Percentiles rank a stretch among this genome's conserved stretches.
Conservation (phyloP, 495 filamentous ascomycete genomes). For the Cryomyces minteri region DNA sequence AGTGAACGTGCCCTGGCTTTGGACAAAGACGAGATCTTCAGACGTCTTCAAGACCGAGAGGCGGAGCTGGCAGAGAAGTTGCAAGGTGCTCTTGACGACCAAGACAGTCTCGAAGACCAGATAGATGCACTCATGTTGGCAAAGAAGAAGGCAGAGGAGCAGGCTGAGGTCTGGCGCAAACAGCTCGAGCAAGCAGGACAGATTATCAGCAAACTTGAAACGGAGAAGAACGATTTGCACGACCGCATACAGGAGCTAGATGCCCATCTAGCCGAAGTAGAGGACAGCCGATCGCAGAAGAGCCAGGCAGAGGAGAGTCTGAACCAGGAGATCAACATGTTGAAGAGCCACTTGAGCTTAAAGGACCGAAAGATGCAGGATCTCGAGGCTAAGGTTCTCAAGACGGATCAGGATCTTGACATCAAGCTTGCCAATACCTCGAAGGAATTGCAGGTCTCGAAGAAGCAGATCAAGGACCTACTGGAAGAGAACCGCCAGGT, state of each 20-base stretch:
- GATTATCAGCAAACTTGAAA: conserved; percentile 67
- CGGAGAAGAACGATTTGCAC: conserved; percentile 60
- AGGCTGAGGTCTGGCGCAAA: conserved; percentile 55
- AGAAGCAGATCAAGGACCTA: conserved; percentile 54
- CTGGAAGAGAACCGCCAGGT: conserved; percentile 68
- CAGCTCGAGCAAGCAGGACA: conserved; percentile 84
- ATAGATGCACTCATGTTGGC: conserved; percentile 76
- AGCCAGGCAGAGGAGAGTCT: conserved; percentile 55
- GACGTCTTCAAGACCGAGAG: conserved; percentile 76
- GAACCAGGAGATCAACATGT: conserved; percentile 69
- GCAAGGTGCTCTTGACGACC: conserved; percentile 81
- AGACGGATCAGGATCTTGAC: conserved; percentile 78
- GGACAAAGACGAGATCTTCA: conserved; percentile 98
- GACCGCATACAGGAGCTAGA: conserved; percentile 50
- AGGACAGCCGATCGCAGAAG: conserved; percentile 45
- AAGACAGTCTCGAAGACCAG: conserved; percentile 84
- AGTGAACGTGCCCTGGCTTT: conserved; percentile 86
- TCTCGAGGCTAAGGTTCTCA: conserved; percentile 65
- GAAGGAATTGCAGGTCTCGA: conserved; percentile 62
- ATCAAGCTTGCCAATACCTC: conserved; percentile 63
- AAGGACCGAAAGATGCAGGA: conserved; percentile 87
- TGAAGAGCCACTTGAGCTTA: conserved; percentile 74
- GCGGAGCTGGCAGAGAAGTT: conserved; percentile 82
- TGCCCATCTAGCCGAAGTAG: conserved; percentile 42
- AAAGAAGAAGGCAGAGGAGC: conserved; percentile 75